A percentile compares a stretch with the other conserved stretches of the same genome.
These are phyloP conservation scores for Suhomyces coccinellae DNA, from an alignment of 1,139 yeast species.

Conservation along the genomic window DNA sequence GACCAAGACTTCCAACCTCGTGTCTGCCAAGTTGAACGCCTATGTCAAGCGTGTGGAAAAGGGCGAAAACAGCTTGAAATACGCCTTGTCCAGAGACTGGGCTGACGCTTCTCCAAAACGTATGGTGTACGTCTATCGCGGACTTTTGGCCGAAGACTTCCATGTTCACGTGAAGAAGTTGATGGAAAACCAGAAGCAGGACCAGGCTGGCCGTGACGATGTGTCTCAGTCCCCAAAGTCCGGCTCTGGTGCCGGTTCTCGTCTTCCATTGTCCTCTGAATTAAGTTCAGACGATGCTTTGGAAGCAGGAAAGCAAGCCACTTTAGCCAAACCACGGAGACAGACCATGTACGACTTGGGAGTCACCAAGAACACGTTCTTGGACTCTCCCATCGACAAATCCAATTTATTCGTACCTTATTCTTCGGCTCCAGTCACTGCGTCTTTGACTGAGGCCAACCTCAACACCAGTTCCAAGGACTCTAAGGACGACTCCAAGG, in stretches of 20 bases:
- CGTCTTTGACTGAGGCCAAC: conserved; percentile 44
- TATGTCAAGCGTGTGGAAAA: conserved; percentile 80
- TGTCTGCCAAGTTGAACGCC: conserved; percentile 78
- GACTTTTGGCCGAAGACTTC: conserved; percentile 69
- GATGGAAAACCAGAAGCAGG: conserved; percentile 38
- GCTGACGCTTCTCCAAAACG: conserved; percentile 85
- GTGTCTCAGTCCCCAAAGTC: conserved; percentile 13
- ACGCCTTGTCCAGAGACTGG: conserved; percentile 83
- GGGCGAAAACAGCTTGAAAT: conserved; percentile 70
- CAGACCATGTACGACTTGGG: conserved; percentile 53
- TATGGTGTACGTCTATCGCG: conserved; percentile 85
- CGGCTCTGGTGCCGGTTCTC: conserved; percentile 2
- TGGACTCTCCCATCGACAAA: conserved; percentile 51
- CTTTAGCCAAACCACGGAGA: conserved; percentile 40
- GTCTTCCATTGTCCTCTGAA: conserved; percentile 1
- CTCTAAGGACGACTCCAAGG: conserved; percentile 10
- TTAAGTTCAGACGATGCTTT: conserved; percentile 19
- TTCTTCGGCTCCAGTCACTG: conserved; percentile 75
- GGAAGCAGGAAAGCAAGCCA: conserved; percentile 30
- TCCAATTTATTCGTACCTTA: conserved; percentile 67
- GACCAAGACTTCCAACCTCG: conserved; percentile 78
- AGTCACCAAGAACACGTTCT: conserved; percentile 45
- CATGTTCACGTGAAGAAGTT: conserved; percentile 66
- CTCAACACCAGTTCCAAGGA: conserved; percentile 1
- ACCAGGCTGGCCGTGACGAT: conserved; percentile 8